Conservation (phyloP, 192 early-diverging fungal genomes). For the Gigaspora rosea region DNA sequence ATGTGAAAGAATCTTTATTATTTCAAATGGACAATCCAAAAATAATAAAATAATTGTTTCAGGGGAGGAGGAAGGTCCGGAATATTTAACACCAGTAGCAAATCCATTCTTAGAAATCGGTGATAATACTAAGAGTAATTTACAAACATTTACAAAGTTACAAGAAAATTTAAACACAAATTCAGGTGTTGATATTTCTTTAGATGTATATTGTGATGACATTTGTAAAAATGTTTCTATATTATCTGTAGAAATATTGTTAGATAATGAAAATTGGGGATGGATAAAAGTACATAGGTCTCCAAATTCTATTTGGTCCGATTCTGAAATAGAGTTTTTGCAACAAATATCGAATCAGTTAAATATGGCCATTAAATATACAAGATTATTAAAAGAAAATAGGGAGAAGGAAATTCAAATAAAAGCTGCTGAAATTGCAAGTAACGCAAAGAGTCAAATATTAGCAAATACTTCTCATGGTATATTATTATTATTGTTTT, state of each 20-base stretch:
- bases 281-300: slow-evolving; percentile 39
- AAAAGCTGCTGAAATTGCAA: slow-evolving; percentile 45
- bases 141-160: background rate
- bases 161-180: background rate
- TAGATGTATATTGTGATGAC: background rate
- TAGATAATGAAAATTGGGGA: slow-evolving; percentile 41
- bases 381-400: slow-evolving; percentile 41
- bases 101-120: background rate
- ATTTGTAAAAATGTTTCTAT: slow-evolving; percentile 36
- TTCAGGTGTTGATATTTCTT: background rate
- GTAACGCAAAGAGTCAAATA: slow-evolving; percentile 44
- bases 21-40: slow-evolving; percentile 25
- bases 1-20: slow-evolving; percentile 40
- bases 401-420: slow-evolving; percentile 46
- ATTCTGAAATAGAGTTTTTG: slow-evolving; percentile 44
- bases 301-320: slow-evolving; percentile 36
- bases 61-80: too few relatives aligned
- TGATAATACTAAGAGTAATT: background rate
- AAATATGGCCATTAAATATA: slow-evolving; percentile 44
- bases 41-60: background rate
- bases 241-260: slow-evolving; percentile 36
- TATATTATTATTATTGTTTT: slow-evolving; percentile 13
- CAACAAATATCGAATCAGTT: slow-evolving; percentile 48
- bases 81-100: too few relatives aligned
- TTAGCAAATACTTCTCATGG: slow-evolving; percentile 46